Conservation (phyloP, 139 green algal genomes). For the Desmodesmus armatus region DNA sequence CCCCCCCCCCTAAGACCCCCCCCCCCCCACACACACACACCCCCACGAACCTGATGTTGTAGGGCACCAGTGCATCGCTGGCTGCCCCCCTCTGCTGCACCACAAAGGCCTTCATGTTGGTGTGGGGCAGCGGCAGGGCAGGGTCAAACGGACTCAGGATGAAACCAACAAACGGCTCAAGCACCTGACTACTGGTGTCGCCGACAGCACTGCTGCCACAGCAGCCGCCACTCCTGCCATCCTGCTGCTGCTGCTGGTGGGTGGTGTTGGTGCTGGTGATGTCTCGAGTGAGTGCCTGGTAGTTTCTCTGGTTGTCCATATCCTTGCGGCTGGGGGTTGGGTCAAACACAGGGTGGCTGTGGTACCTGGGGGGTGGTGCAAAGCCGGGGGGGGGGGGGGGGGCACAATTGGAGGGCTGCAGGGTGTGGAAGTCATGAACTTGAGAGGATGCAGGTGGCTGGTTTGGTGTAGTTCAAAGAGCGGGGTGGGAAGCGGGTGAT, state of each 20-base stretch:
- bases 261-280: constrained; percentile 18
- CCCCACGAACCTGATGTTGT: constrained; percentile 32
- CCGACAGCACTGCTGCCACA: background rate
- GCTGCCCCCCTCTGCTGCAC: constrained; percentile 45
- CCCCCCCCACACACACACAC: too few relatives aligned
- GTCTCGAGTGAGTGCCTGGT: constrained; percentile 81
- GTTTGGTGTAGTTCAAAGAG: too few relatives aligned
- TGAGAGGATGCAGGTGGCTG: too few relatives aligned
- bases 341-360: constrained; percentile 88
- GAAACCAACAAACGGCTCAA: constrained; percentile 85
- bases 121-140: constrained; percentile 59
- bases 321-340: constrained; percentile 80
- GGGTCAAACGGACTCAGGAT: constrained; percentile 88
- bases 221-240: too few relatives aligned
- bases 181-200: background rate
- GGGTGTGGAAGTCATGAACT: too few relatives aligned
- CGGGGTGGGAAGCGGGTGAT: too few relatives aligned
- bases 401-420: too few relatives aligned
- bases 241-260: background rate
- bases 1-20: too few relatives aligned
- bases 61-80: constrained; percentile 50
- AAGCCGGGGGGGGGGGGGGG: too few relatives aligned
- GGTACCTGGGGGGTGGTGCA: constrained; percentile 64
- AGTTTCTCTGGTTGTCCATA: constrained; percentile 92
- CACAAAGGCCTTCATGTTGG: constrained; percentile 53